Evolutionary conservation across 2,329 filamentous ascomycete species (phyloP).

Genomic region (Diplodia corticola): DNA sequence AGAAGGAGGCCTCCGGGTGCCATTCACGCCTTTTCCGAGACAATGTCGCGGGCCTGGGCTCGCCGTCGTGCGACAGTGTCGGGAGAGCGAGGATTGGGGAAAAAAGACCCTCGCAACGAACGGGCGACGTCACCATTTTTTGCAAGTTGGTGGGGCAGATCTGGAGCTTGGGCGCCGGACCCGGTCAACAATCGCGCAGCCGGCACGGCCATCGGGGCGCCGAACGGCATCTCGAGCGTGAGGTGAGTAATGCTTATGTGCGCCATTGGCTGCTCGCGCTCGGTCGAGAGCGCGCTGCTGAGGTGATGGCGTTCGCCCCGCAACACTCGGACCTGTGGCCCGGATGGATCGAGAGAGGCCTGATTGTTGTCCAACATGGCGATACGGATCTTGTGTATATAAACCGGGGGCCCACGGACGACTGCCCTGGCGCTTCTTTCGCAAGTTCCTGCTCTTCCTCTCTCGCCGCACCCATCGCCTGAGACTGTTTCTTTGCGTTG

Average conservation of each 20-base stretch:
- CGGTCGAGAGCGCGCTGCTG: slow-evolving; percentile 16
- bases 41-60: not conserved
- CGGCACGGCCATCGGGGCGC: not conserved
- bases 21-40: not conserved
- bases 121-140: slow-evolving; percentile 6
- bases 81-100: not conserved
- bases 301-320: slow-evolving; percentile 8
- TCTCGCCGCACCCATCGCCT: not conserved
- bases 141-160: not conserved
- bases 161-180: not conserved
- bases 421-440: not conserved
- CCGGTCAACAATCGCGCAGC: not conserved
- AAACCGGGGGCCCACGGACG: not conserved
- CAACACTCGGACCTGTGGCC: not conserved
- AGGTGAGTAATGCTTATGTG: not conserved
- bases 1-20: not conserved
- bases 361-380: not conserved
- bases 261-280: not conserved
- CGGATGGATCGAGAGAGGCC: not conserved
- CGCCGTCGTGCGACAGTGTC: too few species aligned
- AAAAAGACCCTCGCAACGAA: not conserved
- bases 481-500: not conserved
- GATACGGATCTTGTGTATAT: not conserved
- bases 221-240: not conserved
- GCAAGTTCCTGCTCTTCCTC: not conserved